Percentiles rank a stretch among this genome's conserved stretches.
These are phyloP conservation scores for Kwoniella dendrophila DNA, from an alignment of 768 basidiomycete species.

Conservation along the genomic window DNA sequence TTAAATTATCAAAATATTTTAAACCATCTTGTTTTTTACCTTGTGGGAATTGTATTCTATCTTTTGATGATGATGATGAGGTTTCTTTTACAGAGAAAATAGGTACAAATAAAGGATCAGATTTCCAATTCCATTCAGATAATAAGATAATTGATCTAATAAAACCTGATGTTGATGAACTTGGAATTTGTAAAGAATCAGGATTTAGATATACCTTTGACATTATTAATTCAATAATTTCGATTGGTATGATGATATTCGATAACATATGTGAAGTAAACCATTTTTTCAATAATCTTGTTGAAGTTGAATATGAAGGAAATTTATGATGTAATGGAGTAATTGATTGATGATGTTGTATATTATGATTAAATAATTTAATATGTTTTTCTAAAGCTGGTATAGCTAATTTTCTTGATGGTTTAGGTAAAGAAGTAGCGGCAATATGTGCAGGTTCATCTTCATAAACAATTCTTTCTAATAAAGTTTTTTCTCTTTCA, in stretches of 20 bases:
- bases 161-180: constrained; percentile 68
- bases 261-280: constrained; percentile 80
- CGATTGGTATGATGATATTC: constrained; percentile 70
- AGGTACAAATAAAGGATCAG: constrained; percentile 70
- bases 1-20: constrained; percentile 49
- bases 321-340: constrained; percentile 76
- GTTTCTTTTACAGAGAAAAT: constrained; percentile 60
- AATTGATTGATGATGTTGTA: constrained; percentile 82
- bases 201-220: constrained; percentile 72
- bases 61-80: constrained; percentile 6
- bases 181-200: constrained; percentile 62
- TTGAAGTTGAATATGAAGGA: constrained; percentile 77
- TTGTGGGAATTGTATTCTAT: constrained; percentile 52
- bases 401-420: constrained; percentile 35
- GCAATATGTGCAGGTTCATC: constrained; percentile 28
- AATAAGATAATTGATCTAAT: constrained; percentile 71
- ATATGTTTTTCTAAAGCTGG: constrained; percentile 60
- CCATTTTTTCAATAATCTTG: constrained; percentile 90
- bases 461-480: constrained; percentile 67
- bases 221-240: constrained; percentile 82
- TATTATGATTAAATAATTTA: constrained; percentile 74
- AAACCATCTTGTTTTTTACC: constrained; percentile 49
- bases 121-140: constrained; percentile 71
- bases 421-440: constrained; percentile 41
- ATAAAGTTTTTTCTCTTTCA: constrained; percentile 76